Evolutionary conservation across 352 stramenopile genomes (phyloP), one percentile per base, ranked within the genome.

Genomic region (Globisporangium canariense): DNA sequence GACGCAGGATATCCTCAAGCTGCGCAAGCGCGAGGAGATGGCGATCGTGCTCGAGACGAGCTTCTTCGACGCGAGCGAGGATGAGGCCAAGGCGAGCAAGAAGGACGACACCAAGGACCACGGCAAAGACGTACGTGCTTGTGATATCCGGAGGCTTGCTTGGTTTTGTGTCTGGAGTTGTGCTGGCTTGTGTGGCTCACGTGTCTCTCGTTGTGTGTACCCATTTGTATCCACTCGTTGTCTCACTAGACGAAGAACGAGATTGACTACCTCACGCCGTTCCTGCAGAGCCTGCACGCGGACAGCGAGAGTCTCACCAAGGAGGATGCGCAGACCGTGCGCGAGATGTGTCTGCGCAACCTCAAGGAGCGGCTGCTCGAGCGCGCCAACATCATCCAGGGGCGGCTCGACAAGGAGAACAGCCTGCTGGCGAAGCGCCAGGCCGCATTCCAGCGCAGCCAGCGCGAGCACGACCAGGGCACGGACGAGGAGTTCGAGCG

Each of bases 321-420:
- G 60, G 90, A 98, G 9, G 88, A 98, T 40, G 92, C 94, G 4
- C 78, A 96, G 50, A 76, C 65, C 2, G 90, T 96, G 57, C 85
- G 90, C 30, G 89, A 98, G 54, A 70, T 93, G 65, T 98, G 93
- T 74, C 82, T 98, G 30, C 90, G 90, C 62, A 93, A 96, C 59
- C 75, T 98, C 32, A 98, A 98, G 64, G 93, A 98, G 69, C 82
- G 94, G 7, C 70, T 98, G 40, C 71, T 98, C 16, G 92, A 98
- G 74, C 89, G 94, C 36, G 92, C 91, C 34, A 97, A 96, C 72
- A 98, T 98, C 73, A 98, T 98, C 70, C 93, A 98, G 70, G 85
- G 74, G 20, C 77, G 90, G 14, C 76, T 98, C n/a, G 89, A 98
- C 69, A 94, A 96, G 51, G 94, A 98, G 74, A 98, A 98, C 65